phyloP scores from a whole-genome alignment of 225 moss, liverwort and hornwort genomes.

The Climacium dendroides region DNA sequence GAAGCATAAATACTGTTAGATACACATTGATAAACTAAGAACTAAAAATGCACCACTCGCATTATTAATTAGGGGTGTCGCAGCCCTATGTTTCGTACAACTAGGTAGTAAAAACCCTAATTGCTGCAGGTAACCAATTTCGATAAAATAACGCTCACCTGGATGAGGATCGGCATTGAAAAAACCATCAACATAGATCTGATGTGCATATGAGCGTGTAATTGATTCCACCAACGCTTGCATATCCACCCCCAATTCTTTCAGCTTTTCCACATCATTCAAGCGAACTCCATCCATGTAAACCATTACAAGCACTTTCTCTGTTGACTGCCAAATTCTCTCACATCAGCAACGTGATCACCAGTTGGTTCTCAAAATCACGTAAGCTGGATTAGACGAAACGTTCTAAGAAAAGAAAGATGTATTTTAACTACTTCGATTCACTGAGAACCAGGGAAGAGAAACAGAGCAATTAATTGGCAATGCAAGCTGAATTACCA shows the following conservation, averaged over 20 bases:
- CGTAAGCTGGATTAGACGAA: not conserved
- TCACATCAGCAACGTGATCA: not conserved
- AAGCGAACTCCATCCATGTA: conserved; percentile 98
- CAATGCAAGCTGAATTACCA: not conserved
- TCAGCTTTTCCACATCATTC: conserved; percentile 66
- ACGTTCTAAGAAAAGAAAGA: not conserved
- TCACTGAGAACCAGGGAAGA: not conserved
- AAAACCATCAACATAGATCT: conserved; percentile 93
- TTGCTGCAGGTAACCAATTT: not conserved
- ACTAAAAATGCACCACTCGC: not conserved
- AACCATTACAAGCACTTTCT: conserved; percentile 73
- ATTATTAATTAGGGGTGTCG: not conserved
- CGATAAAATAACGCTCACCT: conserved; percentile 22
- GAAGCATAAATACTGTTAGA: not conserved
- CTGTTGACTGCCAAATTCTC: conserved; percentile 58
- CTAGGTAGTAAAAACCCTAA: not conserved
- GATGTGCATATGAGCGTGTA: conserved; percentile 89
- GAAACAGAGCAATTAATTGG: not conserved
- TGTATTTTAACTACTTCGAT: not conserved
- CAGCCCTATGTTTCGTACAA: not conserved
- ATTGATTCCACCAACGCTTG: conserved; percentile 78
- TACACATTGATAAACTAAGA: not conserved
- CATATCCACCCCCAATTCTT: conserved; percentile 67
- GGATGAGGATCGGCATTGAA: conserved; percentile 99
- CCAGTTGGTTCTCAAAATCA: not conserved